Conservation (phyloP, 2,329 filamentous ascomycete species). For the Hortaea werneckii region DNA sequence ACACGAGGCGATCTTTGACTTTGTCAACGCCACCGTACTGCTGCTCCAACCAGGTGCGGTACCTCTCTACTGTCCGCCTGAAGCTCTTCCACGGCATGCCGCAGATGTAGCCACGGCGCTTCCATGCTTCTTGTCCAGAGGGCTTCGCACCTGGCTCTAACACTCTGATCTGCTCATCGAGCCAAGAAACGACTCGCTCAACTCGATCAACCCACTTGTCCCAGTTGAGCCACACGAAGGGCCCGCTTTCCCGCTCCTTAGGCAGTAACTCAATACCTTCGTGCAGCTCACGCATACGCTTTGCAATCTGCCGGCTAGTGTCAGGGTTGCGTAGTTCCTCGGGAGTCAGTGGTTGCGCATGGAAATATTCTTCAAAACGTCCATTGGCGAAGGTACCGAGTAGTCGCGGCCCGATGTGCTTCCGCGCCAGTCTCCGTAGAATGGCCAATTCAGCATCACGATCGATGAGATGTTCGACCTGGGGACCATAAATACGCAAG, state of each 20-base stretch:
- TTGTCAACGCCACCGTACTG: conserved; percentile 58
- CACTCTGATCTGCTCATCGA: conserved; percentile 49
- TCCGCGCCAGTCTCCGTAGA: conserved; percentile 71
- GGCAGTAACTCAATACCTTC: conserved; percentile 81
- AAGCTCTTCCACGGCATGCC: conserved; percentile 77
- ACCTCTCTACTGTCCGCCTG: conserved; percentile 62
- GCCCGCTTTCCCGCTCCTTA: conserved; percentile 65
- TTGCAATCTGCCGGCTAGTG: conserved; percentile 86
- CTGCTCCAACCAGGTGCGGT: conserved; percentile 61
- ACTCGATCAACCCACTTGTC: conserved; percentile 74
- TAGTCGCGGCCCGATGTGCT: conserved; percentile 85
- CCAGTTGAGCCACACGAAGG: conserved; percentile 87
- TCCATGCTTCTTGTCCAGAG: conserved; percentile 48
- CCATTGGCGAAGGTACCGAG: conserved; percentile 90
- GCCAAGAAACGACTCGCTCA: conserved; percentile 48
- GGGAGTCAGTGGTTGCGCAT: conserved; percentile 69
- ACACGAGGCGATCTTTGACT: conserved; percentile 68
- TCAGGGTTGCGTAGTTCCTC: conserved; percentile 68
- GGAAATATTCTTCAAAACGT: conserved; percentile 88
- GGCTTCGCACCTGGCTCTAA: conserved; percentile 33
- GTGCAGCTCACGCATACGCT: conserved; percentile 93
- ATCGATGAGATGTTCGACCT: conserved; percentile 93
- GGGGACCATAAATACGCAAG: conserved; percentile 87
- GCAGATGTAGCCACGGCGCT: conserved; percentile 65
- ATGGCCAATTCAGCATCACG: conserved; percentile 82